phyloP scores from a whole-genome alignment of 2,329 filamentous ascomycete genomes.

The Neonectria punicea region DNA sequence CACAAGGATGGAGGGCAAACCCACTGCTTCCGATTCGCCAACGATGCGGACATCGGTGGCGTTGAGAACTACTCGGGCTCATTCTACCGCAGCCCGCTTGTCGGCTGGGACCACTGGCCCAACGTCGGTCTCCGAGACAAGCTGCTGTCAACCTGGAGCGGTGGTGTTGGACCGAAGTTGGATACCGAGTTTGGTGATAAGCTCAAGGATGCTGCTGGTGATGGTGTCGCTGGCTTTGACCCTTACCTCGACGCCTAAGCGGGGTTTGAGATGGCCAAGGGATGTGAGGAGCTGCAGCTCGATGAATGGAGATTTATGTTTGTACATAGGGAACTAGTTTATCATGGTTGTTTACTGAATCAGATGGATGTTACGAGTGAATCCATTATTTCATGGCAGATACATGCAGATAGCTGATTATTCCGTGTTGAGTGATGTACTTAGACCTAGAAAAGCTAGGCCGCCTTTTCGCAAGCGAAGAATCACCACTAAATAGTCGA shows the following conservation, averaged over 20 bases:
- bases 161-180: constrained; percentile 45
- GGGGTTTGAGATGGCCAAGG: neutral
- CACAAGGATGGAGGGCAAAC: constrained; percentile 45
- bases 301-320: neutral
- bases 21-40: constrained; percentile 47
- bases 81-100: constrained; percentile 41
- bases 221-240: constrained; percentile 42
- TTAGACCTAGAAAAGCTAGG: too few species aligned
- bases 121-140: constrained; percentile 35
- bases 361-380: too few species aligned
- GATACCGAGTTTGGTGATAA: constrained; percentile 42
- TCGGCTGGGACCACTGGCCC: constrained; percentile 46
- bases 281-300: neutral
- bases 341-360: too few species aligned
- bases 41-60: constrained; percentile 36
- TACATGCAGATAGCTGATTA: too few species aligned
- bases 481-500: too few species aligned
- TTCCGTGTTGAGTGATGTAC: too few species aligned
- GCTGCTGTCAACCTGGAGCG: constrained; percentile 41
- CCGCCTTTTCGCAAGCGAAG: too few species aligned
- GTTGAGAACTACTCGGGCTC: constrained; percentile 41
- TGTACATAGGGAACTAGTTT: neutral
- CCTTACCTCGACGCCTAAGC: constrained; percentile 37
- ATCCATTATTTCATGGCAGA: too few species aligned
- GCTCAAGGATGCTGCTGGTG: constrained; percentile 40